These are phyloP conservation scores for Fraxinus velutina DNA, from an alignment of 305 asterid species.

Conservation along the genomic window DNA sequence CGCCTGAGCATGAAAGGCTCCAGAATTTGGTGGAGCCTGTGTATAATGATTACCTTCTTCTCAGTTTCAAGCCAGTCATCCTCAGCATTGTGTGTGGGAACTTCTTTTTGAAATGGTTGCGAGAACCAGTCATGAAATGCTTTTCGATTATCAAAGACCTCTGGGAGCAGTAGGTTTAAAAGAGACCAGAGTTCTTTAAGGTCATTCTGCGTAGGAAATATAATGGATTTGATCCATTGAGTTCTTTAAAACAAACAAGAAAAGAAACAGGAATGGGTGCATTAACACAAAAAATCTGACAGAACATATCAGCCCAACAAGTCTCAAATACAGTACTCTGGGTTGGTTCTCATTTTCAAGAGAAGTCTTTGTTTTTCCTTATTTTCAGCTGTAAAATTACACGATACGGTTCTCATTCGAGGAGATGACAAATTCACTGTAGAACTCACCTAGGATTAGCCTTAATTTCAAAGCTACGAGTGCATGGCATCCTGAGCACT, in stretches of 20 bases:
- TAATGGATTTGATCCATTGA: slow-evolving; percentile 5
- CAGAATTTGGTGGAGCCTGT: slow-evolving; percentile 94
- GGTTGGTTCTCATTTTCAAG: neutral
- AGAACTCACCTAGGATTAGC: neutral
- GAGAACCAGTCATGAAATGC: slow-evolving; percentile 99
- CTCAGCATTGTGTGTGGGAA: slow-evolving; percentile 71
- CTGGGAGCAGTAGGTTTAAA: slow-evolving; percentile 91
- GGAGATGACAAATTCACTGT: slow-evolving; percentile 8
- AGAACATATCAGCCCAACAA: neutral
- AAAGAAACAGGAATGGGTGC: neutral
- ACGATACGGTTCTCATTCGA: slow-evolving; percentile 8
- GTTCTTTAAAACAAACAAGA: neutral
- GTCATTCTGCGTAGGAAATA: slow-evolving; percentile 70
- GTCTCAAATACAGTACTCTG: neutral
- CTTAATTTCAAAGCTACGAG: neutral
- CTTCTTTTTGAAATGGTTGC: slow-evolving; percentile 96
- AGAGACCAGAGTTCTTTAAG: slow-evolving; percentile 99
- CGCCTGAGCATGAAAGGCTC: slow-evolving; percentile 99
- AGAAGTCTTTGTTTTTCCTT: neutral
- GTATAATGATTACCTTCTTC: slow-evolving; percentile 96
- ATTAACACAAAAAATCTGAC: slow-evolving; percentile 8
- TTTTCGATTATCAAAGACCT: slow-evolving; percentile 92
- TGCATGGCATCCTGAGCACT: slow-evolving; percentile 7
- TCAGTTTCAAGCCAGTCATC: slow-evolving; percentile 99
- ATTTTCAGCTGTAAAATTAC: neutral